Evolutionary conservation across 306 rosid genomes (phyloP), one percentile per base, ranked within the genome.

Genomic region (Quercus engelmannii): DNA sequence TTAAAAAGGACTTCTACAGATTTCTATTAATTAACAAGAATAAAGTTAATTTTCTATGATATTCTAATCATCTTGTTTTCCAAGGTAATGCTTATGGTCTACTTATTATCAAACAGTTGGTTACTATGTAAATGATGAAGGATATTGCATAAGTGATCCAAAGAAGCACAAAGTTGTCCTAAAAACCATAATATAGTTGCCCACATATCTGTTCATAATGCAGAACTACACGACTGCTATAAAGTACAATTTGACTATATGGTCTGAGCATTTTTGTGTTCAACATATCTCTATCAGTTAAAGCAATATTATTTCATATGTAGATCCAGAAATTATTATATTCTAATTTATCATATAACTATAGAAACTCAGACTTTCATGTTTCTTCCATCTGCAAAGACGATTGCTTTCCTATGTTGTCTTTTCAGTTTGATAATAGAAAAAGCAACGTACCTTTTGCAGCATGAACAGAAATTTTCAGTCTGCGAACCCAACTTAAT

Each of bases 381-480:
- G 70, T 64, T 64, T 21, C 20, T 64, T 62, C 17, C 70, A 64
- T 19, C 31, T 30, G 70, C 7, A 28, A 64, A 28, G 20, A 17
- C 3, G 20, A 64, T 64, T 15, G 20, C 6, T 64, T 64, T 14
- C 70, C 70, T 30, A 64, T 64, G 46, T 28, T 14, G 21, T 30
- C 70, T 28, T 30, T 30, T n/a, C 17, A 28, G 14, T 25, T n/a
- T n/a, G 57, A 51, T 25, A 28, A 26, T 54, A n/a, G 43, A 58
- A 21, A 58, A n/a, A 3, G 35, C 30, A 56, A 69, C 8, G 71
- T 82, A 94, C 97, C 99, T 90, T 94, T 94, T 65, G 97, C 97
- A 75, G 99, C 93, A 86, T 94, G 97, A 15, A 91, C 89, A 35
- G 97, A 92, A 78, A 94, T 91, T 90, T 94, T 94, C 89, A 94